phyloP scores from a whole-genome alignment of 2,329 filamentous ascomycete species.

The Fusarium subglutinans region DNA sequence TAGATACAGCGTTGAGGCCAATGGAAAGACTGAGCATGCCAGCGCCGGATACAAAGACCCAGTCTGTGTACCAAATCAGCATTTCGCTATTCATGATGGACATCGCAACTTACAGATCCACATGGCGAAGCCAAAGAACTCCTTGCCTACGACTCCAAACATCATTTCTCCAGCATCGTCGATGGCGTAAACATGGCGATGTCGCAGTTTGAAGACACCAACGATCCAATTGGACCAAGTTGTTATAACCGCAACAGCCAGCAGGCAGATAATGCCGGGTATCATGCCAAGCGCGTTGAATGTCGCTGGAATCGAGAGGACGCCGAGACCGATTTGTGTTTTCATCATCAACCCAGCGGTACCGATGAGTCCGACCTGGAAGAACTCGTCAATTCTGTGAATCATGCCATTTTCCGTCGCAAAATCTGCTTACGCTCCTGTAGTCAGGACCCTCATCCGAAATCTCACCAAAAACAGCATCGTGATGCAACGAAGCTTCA shows the following conservation, averaged over 20 bases:
- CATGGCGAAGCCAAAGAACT: conserved; percentile 51
- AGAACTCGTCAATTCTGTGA: neutral
- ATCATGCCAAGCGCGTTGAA: conserved; percentile 58
- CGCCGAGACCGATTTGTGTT: conserved; percentile 56
- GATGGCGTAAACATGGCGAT: conserved; percentile 62
- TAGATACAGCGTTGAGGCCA: conserved; percentile 51
- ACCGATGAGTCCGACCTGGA: conserved; percentile 52
- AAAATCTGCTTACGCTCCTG: conserved; percentile 37
- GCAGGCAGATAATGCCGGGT: conserved; percentile 56
- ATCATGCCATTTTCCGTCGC: neutral
- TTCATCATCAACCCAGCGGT: conserved; percentile 58
- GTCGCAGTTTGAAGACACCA: conserved; percentile 60
- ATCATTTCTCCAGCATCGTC: conserved; percentile 61
- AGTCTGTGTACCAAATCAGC: neutral
- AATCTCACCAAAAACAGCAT: conserved; percentile 46
- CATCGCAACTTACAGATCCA: conserved; percentile 45
- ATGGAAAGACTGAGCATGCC: conserved; percentile 48
- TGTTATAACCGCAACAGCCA: conserved; percentile 53
- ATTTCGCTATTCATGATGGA: fast-evolving
- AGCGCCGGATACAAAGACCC: conserved; percentile 31
- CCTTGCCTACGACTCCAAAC: conserved; percentile 57
- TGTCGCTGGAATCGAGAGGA: conserved; percentile 57
- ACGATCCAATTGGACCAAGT: conserved; percentile 61
- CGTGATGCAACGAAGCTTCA: conserved; percentile 19
- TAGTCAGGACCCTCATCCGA: conserved; percentile 44